Evolutionary conservation across 2,329 filamentous ascomycete species (phyloP), one percentile per base, ranked within the genome.

Genomic region (Fusarium sp.): DNA sequence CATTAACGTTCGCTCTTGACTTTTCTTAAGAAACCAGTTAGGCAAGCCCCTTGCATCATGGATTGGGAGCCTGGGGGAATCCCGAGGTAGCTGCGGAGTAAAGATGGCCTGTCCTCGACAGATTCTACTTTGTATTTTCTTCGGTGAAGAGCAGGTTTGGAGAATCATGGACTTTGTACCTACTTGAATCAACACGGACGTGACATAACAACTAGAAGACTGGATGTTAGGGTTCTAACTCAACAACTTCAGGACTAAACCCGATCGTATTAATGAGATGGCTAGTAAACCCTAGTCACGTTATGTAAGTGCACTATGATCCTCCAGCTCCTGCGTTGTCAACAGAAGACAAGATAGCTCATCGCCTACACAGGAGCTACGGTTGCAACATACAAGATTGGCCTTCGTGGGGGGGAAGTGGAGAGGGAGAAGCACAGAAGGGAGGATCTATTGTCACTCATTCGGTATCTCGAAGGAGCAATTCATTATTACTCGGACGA

Each of bases 271-370:
- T 20, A 3, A 49, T 18, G n/a, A 15, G 29, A n/a, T 46, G 13
- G 29, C 2, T 3, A 25, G 7, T 13, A 0, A 33, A 11, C 11
- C 3, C 0, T 8, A 18, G 29, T 49, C n/a, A 22, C 4, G 3
- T 7, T 18, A 33, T 18, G 11, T 49, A 22, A 13, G 14, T 22
- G 8, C 17, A n/a, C 27, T 1, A 7, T 31, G 4, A 5, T 20
- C 20, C 9, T 11, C 12, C 3, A 36, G 35, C 35, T 36, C 7
- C 17, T 36, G 35, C 35, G 5, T 15, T 36, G 35, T 36, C 17
- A 12, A 5, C 9, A 17, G 4, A 4, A 29, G 27, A 5, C 9
- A 4, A 31, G 11, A 15, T 2, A 33, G 3, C n/a, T 49, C 12
- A 49, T 33, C 14, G 4, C 7, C 17, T 4, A 1, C 3, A 3